A percentile compares a stretch with the other conserved stretches of the same genome.
Conservation (phyloP, 1,284 basidiomycete genomes). For the Meira nashicola region DNA sequence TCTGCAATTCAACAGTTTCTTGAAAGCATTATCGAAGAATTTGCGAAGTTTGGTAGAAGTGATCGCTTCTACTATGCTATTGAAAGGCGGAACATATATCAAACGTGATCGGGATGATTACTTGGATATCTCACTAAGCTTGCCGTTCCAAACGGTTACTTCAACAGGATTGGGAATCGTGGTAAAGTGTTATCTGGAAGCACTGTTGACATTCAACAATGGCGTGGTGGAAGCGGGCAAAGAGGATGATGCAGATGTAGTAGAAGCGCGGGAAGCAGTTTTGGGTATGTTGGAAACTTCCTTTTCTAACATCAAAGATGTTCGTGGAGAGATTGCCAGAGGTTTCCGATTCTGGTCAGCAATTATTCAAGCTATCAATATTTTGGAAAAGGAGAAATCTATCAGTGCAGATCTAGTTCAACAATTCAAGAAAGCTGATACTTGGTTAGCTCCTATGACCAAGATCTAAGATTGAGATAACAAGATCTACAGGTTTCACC, state of each 20-base stretch:
- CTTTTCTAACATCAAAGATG: conserved; percentile 80
- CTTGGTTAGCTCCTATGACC: conserved; percentile 68
- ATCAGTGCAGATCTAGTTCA: conserved; percentile 76
- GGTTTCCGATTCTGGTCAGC: conserved; percentile 98
- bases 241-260: conserved; percentile 68
- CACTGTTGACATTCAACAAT: conserved; percentile 69
- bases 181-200: conserved; percentile 80
- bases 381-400: conserved; percentile 63
- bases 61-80: conserved; percentile 81
- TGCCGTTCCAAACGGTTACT: conserved; percentile 80
- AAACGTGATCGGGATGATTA: conserved; percentile 80
- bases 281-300: conserved; percentile 87
- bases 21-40: conserved; percentile 80
- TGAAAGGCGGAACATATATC: conserved; percentile 69
- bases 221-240: conserved; percentile 59
- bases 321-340: conserved; percentile 80
- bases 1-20: conserved; percentile 95
- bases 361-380: conserved; percentile 81
- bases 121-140: conserved; percentile 74
- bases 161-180: conserved; percentile 97
- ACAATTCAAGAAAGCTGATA: conserved; percentile 90
- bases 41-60: conserved; percentile 86
- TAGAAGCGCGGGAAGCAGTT: conserved; percentile 77
- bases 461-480: neutral
- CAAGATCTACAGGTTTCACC: too few relatives aligned